These are phyloP conservation scores for Gossypium turneri DNA, from an alignment of 345 rosid genomes.

Conservation along the genomic window DNA sequence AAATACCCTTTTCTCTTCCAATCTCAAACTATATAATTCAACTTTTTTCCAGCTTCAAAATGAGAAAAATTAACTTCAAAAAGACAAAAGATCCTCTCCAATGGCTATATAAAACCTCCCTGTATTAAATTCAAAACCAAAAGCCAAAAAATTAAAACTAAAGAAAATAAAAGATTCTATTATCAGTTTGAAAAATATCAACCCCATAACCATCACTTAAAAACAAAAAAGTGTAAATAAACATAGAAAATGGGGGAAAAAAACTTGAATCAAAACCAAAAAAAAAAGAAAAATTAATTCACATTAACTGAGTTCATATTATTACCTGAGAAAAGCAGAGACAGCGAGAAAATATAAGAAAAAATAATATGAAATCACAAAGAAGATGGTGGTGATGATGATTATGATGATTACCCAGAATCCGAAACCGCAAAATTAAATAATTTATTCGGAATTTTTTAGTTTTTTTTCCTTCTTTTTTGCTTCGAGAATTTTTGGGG, in stretches of 20 bases:
- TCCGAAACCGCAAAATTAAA: neutral
- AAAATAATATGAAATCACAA: neutral
- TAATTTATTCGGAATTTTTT: neutral
- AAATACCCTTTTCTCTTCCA: neutral
- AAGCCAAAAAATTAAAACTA: neutral
- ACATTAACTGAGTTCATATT: neutral
- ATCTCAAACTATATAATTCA: neutral
- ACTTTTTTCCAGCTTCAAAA: neutral
- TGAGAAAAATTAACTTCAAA: too few species aligned
- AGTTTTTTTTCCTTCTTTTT: neutral
- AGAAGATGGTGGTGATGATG: constrained; percentile 1
- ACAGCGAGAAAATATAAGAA: neutral
- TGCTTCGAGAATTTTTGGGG: neutral
- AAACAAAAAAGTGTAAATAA: neutral
- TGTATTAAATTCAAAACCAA: constrained; percentile 7
- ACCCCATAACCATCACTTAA: neutral
- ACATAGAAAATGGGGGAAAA: too few species aligned
- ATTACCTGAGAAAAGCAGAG: neutral
- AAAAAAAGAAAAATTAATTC: neutral
- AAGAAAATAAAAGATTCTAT: constrained; percentile 2
- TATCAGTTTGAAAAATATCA: constrained; percentile 7
- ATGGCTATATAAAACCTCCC: neutral
- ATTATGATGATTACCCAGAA: neutral
- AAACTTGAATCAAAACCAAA: constrained; percentile 17
- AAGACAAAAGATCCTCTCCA: too few species aligned